These are phyloP conservation scores for Parascedosporium putredinis DNA, from an alignment of 2,329 filamentous ascomycete genomes.

Conservation along the genomic window DNA sequence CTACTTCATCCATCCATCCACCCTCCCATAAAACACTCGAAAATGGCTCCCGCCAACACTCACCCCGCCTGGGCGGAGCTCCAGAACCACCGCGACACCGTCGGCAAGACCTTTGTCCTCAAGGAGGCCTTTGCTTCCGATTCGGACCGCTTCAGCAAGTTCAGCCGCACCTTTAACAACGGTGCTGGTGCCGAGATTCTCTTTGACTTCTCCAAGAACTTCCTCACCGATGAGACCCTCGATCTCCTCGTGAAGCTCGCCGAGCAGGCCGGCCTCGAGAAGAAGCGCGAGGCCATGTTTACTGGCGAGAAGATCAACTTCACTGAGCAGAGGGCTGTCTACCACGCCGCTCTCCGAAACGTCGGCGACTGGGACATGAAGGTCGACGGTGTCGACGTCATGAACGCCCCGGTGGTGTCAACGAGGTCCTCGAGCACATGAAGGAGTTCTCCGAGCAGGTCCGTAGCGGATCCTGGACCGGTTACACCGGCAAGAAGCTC, in stretches of 20 bases:
- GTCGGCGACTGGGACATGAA: slow-evolving; percentile 69
- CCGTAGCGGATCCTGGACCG: slow-evolving; percentile 91
- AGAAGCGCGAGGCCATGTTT: slow-evolving; percentile 97
- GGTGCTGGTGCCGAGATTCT: slow-evolving; percentile 71
- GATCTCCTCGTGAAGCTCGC: slow-evolving; percentile 80
- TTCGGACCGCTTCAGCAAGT: slow-evolving; percentile 78
- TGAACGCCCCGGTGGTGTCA: slow-evolving; percentile 83
- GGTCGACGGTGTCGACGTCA: slow-evolving; percentile 87
- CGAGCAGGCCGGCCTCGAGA: slow-evolving; percentile 79
- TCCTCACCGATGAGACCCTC: slow-evolving; percentile 86
- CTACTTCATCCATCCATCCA: background rate
- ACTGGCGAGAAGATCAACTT: slow-evolving; percentile 98
- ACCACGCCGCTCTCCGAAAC: slow-evolving; percentile 90
- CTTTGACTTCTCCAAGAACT: slow-evolving; percentile 99
- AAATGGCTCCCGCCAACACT: slow-evolving; percentile 74
- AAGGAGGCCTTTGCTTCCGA: slow-evolving; percentile 90
- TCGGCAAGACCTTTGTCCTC: slow-evolving; percentile 82
- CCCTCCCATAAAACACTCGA: slow-evolving; percentile 14
- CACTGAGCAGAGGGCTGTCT: slow-evolving; percentile 91
- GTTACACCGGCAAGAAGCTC: slow-evolving; percentile 93
- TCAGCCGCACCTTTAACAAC: slow-evolving; percentile 76
- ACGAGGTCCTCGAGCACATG: slow-evolving; percentile 89
- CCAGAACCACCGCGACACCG: slow-evolving; percentile 75
- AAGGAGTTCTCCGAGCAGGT: slow-evolving; percentile 96
- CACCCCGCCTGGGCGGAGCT: slow-evolving; percentile 83